phyloP scores from a whole-genome alignment of 2,329 filamentous ascomycete genomes.

The Fusarium albosuccineum region DNA sequence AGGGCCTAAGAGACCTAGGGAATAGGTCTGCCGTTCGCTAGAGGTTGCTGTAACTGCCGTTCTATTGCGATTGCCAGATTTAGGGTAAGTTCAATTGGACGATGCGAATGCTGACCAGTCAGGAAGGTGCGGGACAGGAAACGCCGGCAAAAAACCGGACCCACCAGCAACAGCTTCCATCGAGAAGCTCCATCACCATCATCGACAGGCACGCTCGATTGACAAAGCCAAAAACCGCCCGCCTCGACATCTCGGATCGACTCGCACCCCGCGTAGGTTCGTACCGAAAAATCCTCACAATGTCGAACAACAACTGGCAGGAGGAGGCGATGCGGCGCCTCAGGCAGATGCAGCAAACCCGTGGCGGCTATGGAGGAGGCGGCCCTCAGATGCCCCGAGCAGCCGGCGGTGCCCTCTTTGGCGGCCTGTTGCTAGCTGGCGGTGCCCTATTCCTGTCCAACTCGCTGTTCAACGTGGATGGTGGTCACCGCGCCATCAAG shows the following conservation, averaged over 20 bases:
- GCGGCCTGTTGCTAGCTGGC: constrained; percentile 60
- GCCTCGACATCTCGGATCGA: constrained; percentile 30
- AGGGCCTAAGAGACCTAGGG: too few species aligned
- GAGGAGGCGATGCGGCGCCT: constrained; percentile 66
- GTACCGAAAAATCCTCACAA: constrained; percentile 32
- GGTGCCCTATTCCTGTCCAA: constrained; percentile 68
- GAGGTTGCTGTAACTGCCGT: background rate
- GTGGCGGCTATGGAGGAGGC: constrained; percentile 59
- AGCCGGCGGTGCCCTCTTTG: constrained; percentile 56
- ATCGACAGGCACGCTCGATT: constrained; percentile 37
- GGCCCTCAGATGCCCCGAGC: constrained; percentile 58
- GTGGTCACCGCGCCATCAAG: constrained; percentile 99
- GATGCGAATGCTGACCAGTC: constrained; percentile 9
- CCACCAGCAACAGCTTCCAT: constrained; percentile 46
- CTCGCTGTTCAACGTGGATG: constrained; percentile 86
- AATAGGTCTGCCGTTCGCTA: too few species aligned
- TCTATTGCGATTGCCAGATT: background rate
- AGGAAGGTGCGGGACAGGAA: constrained; percentile 32
- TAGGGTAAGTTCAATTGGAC: constrained; percentile 3
- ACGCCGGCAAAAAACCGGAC: constrained; percentile 43
- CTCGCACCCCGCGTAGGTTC: constrained; percentile 3
- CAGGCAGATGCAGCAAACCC: constrained; percentile 61
- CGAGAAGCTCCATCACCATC: constrained; percentile 45
- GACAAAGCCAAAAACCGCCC: constrained; percentile 9
- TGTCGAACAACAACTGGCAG: constrained; percentile 58